These are phyloP conservation scores for Kuraishia hungarica DNA, from an alignment of 805 yeast species.

Conservation along the genomic window DNA sequence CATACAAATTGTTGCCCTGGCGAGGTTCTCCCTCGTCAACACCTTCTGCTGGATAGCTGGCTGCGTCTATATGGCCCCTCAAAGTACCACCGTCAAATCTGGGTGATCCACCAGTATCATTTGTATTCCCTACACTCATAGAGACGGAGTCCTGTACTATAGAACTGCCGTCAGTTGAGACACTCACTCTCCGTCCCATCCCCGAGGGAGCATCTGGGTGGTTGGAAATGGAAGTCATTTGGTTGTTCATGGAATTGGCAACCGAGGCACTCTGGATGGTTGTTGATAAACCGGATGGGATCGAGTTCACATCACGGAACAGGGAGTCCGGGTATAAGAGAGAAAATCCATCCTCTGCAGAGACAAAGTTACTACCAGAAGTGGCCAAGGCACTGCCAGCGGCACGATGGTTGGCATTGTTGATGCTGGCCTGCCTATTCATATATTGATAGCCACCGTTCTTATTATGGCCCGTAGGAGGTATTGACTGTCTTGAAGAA, in stretches of 20 bases:
- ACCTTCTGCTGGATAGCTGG: not conserved
- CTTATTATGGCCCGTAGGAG: not conserved
- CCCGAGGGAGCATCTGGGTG: not conserved
- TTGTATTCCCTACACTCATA: not conserved
- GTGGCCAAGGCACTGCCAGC: not conserved
- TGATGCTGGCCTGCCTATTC: not conserved
- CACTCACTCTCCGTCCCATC: not conserved
- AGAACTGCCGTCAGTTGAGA: not conserved
- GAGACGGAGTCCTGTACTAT: not conserved
- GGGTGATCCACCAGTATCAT: not conserved
- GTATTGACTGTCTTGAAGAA: not conserved
- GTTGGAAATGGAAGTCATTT: conserved; percentile 1
- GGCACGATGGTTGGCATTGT: not conserved
- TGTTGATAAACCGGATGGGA: conserved; percentile 5
- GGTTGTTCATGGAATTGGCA: conserved; percentile 2
- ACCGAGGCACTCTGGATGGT: conserved; percentile 2
- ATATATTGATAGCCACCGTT: not conserved
- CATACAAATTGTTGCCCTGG: conserved; percentile 7
- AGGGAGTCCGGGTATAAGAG: not conserved
- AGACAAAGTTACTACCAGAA: not conserved
- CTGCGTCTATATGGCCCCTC: not conserved
- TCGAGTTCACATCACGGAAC: conserved; percentile 1
- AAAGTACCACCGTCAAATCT: not conserved
- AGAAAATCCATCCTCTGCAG: not conserved
- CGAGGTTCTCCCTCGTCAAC: not conserved